These are phyloP conservation scores for Dipodascus albidus DNA, from an alignment of 805 yeast genomes.

Conservation along the genomic window DNA sequence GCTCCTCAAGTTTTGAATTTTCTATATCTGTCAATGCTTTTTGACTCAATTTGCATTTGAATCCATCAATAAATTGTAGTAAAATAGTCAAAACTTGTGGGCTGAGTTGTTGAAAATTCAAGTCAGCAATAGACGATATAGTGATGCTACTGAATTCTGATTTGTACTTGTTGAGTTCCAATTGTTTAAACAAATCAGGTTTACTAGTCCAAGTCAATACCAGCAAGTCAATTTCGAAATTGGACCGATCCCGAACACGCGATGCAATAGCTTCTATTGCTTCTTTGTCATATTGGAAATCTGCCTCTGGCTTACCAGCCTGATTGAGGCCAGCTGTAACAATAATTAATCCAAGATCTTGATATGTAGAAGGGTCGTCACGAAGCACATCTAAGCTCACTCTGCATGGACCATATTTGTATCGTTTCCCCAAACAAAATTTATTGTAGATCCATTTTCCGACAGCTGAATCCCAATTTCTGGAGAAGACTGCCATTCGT, in stretches of 20 bases:
- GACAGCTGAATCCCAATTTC: conserved; percentile 35
- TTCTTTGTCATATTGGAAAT: not conserved
- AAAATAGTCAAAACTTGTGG: not conserved
- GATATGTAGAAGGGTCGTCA: not conserved
- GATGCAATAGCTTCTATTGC: not conserved
- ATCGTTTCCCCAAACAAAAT: conserved; percentile 24
- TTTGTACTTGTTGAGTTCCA: not conserved
- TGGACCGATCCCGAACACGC: not conserved
- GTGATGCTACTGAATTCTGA: not conserved
- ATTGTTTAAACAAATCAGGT: not conserved
- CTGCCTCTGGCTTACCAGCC: not conserved
- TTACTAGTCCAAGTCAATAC: not conserved
- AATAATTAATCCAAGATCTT: not conserved
- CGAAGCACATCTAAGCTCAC: not conserved
- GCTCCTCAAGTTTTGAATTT: not conserved
- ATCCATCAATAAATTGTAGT: not conserved
- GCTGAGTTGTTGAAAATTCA: not conserved
- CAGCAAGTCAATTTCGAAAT: not conserved
- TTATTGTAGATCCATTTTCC: conserved; percentile 42
- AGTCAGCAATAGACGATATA: not conserved
- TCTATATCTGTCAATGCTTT: not conserved
- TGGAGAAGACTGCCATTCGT: conserved; percentile 34
- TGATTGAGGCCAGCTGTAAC: not conserved
- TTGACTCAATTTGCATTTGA: not conserved
- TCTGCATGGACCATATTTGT: not conserved